Conservation (phyloP, 78 protist genomes). For the Paratrimastix pyriformis region DNA sequence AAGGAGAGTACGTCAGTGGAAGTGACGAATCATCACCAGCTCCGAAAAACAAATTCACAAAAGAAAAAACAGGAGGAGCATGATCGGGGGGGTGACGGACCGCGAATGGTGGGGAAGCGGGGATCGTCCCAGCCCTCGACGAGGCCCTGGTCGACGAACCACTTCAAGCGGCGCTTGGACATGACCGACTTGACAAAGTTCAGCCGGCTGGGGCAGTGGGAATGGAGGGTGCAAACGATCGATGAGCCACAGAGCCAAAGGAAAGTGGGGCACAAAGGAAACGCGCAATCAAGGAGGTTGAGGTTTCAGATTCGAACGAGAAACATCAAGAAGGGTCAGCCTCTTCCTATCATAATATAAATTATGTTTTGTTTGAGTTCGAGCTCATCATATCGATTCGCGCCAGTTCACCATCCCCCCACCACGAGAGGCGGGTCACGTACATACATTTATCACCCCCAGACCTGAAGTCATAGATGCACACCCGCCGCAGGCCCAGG, state of each 20-base stretch:
- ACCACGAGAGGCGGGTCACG: constrained; percentile 1
- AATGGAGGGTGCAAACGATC: background rate
- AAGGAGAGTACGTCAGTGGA: background rate
- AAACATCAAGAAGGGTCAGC: too few relatives aligned
- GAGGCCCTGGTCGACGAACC: constrained; percentile 69
- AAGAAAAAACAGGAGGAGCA: background rate
- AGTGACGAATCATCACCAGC: background rate
- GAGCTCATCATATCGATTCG: constrained; percentile 1
- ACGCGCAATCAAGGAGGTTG: too few relatives aligned
- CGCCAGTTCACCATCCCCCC: background rate
- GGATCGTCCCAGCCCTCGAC: constrained; percentile 96
- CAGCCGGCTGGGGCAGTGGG: constrained; percentile 43
- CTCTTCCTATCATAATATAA: too few relatives aligned
- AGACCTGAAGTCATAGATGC: constrained; percentile 45
- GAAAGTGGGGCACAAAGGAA: too few relatives aligned
- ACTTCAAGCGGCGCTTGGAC: constrained; percentile 82
- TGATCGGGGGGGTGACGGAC: constrained; percentile 32
- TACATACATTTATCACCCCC: too few relatives aligned
- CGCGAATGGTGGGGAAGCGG: constrained; percentile 93
- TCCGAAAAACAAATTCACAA: background rate
- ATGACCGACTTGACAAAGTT: constrained; percentile 74
- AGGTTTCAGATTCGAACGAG: too few relatives aligned
- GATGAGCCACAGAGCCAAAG: too few relatives aligned
- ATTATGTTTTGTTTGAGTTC: background rate
- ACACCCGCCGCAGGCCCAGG: constrained; percentile 42